phyloP scores from a whole-genome alignment of 1,139 yeast species.

The Pichia cactophila region DNA sequence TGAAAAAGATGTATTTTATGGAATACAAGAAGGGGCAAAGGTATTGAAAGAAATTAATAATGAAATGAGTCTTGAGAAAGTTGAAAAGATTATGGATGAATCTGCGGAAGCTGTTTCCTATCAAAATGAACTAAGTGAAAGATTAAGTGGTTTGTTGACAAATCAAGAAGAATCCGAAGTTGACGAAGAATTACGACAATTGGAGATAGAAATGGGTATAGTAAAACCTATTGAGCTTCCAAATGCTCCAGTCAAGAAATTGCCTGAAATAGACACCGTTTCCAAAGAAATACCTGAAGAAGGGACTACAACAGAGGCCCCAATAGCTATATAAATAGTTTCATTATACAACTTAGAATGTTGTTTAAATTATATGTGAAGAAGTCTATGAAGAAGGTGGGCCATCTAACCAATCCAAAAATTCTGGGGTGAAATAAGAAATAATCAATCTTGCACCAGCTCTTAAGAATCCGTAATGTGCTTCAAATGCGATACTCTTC shows the following conservation, averaged over 20 bases:
- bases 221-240: not conserved
- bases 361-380: not conserved
- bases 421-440: conserved; percentile 92
- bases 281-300: not conserved
- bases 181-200: conserved; percentile 49
- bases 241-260: not conserved
- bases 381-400: conserved; percentile 9
- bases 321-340: not conserved
- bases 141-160: conserved; percentile 39
- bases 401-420: conserved; percentile 78
- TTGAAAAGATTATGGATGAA: conserved; percentile 80
- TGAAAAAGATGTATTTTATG: conserved; percentile 76
- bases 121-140: conserved; percentile 53
- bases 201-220: conserved; percentile 38
- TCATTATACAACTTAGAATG: not conserved
- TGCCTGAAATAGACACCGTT: not conserved
- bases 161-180: conserved; percentile 57
- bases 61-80: conserved; percentile 70
- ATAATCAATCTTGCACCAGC: conserved; percentile 94
- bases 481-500: conserved; percentile 82
- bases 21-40: conserved; percentile 71
- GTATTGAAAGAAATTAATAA: conserved; percentile 66
- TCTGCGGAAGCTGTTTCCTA: conserved; percentile 73
- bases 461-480: conserved; percentile 84
- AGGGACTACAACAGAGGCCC: not conserved